Conservation (phyloP, 179 eudicot genomes). For the Amaranthus tricolor region DNA sequence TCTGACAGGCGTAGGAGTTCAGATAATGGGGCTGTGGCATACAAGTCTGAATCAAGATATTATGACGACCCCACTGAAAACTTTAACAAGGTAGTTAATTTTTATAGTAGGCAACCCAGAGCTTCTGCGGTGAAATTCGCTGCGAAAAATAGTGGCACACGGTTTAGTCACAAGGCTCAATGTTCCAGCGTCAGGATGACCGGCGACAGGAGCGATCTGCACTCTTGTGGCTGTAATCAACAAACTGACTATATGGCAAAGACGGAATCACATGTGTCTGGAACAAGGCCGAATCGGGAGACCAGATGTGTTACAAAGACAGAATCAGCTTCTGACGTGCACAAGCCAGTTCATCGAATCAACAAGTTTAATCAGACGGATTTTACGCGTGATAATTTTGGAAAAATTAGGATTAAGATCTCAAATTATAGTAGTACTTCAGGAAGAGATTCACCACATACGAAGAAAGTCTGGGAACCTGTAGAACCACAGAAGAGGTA, state of each 20-base stretch:
- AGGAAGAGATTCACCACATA: conserved; percentile 47
- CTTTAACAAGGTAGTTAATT: conserved; percentile 41
- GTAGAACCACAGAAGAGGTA: conserved; percentile 77
- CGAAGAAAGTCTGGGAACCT: conserved; percentile 95
- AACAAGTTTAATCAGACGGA: conserved; percentile 53
- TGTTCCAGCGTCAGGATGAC: conserved; percentile 39
- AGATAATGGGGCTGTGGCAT: conserved; percentile 42
- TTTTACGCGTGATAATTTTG: conserved; percentile 18
- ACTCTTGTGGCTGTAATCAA: conserved; percentile 67
- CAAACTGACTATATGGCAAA: conserved; percentile 54
- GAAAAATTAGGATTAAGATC: conserved; percentile 56
- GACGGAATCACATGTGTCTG: conserved; percentile 34
- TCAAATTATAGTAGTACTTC: conserved; percentile 33
- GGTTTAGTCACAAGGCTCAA: conserved; percentile 49
- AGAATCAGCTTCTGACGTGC: conserved; percentile 44
- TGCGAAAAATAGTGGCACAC: conserved; percentile 26
- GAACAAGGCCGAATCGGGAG: conserved; percentile 37
- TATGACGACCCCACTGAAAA: conserved; percentile 50
- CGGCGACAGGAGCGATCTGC: conserved; percentile 45
- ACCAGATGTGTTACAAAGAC: conserved; percentile 43
- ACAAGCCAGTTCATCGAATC: conserved; percentile 54
- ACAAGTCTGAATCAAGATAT: conserved; percentile 47
- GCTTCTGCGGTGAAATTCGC: no score
- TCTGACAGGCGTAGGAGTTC: conserved; percentile 27
- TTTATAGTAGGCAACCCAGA: conserved; percentile 17